Evolutionary conservation across 768 basidiomycete genomes (phyloP).

Genomic region (Boletus patriciae): DNA sequence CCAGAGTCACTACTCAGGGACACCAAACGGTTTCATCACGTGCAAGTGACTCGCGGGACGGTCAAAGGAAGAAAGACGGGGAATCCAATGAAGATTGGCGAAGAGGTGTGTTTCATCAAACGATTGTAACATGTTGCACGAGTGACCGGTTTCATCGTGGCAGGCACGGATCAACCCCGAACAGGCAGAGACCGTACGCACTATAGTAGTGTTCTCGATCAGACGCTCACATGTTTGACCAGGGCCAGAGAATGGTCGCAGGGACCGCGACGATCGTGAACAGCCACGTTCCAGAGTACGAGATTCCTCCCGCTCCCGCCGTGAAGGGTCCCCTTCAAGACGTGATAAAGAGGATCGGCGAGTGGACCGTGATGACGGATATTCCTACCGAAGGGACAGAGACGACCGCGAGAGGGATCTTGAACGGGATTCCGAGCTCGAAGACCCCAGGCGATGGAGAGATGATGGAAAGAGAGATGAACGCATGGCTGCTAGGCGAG

Average conservation of each 20-base stretch:
- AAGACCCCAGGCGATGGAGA: conserved; percentile 75
- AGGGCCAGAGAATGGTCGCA: conserved; percentile 57
- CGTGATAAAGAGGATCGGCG: conserved; percentile 47
- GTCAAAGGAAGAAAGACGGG: conserved; percentile 63
- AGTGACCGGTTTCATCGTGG: neutral
- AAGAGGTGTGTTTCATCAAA: conserved; percentile 53
- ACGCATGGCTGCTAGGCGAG: conserved; percentile 53
- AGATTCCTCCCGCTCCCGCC: conserved; percentile 59
- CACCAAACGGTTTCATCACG: conserved; percentile 43
- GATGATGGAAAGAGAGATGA: conserved; percentile 84
- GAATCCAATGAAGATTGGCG: conserved; percentile 85
- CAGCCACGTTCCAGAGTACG: conserved; percentile 62
- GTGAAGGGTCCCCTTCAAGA: conserved; percentile 55
- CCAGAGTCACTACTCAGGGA: conserved; percentile 40
- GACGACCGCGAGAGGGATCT: conserved; percentile 43
- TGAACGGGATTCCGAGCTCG: conserved; percentile 53
- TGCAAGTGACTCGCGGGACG: conserved; percentile 58
- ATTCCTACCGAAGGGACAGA: conserved; percentile 27
- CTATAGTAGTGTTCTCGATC: neutral
- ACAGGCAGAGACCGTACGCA: conserved; percentile 59
- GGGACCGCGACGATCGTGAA: conserved; percentile 62
- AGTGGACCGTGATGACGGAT: conserved; percentile 34
- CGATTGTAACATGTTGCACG: neutral
- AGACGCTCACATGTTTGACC: conserved; percentile 13
- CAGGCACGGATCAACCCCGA: conserved; percentile 52